A percentile compares a stretch with the other conserved stretches of the same genome.
Conservation (phyloP, 108 stramenopile genomes). For the Cyclostephanos invisitatus region DNA sequence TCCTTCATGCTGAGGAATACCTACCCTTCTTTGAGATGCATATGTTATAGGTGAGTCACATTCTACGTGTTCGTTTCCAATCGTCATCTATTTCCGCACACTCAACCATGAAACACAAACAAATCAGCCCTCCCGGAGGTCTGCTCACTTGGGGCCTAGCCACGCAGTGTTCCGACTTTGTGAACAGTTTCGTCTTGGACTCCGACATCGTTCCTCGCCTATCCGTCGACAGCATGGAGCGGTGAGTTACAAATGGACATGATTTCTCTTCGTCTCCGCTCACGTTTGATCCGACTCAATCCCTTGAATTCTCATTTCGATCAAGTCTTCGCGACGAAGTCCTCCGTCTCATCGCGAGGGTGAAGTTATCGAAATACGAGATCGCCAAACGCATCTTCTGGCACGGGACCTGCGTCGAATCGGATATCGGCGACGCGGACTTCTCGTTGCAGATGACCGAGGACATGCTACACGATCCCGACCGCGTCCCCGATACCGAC, state of each 20-base stretch:
- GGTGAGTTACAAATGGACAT: slow-evolving; percentile 17
- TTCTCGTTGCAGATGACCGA: slow-evolving; percentile 57
- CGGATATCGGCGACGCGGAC: slow-evolving; percentile 53
- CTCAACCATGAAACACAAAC: not conserved
- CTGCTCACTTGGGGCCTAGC: slow-evolving; percentile 85
- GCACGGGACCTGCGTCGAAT: slow-evolving; percentile 41
- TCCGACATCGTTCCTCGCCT: slow-evolving; percentile 90
- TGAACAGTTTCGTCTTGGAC: slow-evolving; percentile 82
- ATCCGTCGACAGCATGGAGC: slow-evolving; percentile 73
- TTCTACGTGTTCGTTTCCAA: not conserved
- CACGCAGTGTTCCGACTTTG: slow-evolving; percentile 60
- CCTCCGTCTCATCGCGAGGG: slow-evolving; percentile 77
- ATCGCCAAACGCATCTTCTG: slow-evolving; percentile 52
- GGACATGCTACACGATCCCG: slow-evolving; percentile 54
- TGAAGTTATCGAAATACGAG: slow-evolving; percentile 84
- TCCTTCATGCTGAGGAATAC: slow-evolving; percentile 74
- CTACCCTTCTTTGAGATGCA: slow-evolving; percentile 77
- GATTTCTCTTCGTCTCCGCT: not conserved
- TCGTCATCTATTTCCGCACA: not conserved
- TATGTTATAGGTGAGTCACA: slow-evolving; percentile 56
- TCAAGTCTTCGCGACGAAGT: slow-evolving; percentile 75
- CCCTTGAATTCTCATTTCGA: not conserved
- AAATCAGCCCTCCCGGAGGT: slow-evolving; percentile 84
- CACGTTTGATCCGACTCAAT: not conserved
- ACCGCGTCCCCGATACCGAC: slow-evolving; percentile 56